Evolutionary conservation across 176 grass and related monocot species (phyloP).

Genomic region (Aegilops longissima): DNA sequence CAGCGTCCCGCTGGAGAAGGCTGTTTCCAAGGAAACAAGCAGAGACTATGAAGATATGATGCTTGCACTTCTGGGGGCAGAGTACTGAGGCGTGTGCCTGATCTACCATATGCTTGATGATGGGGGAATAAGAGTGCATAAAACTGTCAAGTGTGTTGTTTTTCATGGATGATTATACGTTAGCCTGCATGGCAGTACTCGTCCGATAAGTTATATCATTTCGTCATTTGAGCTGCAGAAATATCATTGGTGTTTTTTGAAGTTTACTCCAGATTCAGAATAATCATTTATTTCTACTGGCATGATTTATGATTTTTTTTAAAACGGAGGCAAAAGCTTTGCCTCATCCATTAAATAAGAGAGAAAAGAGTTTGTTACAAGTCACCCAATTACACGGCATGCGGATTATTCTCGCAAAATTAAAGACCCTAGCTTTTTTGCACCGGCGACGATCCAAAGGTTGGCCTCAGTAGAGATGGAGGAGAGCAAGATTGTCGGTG

Average conservation of each 20-base stretch:
- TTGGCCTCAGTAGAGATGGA: no score
- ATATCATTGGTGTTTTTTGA: neutral
- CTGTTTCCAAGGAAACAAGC: conserved; percentile 69
- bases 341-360: no score
- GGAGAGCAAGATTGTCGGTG: no score
- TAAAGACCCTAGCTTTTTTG: no score
- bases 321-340: no score
- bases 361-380: no score
- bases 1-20: conserved; percentile 64
- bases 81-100: conserved; percentile 26
- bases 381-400: no score
- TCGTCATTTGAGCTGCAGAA: neutral
- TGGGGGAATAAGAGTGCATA: conserved; percentile 2
- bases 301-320: neutral
- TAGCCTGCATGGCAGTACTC: conserved; percentile 19
- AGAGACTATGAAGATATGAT: conserved; percentile 80
- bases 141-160: neutral
- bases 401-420: no score
- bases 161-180: conserved; percentile 30
- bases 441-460: no score
- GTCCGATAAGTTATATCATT: neutral
- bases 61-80: conserved; percentile 64
- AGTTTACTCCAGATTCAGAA: neutral
- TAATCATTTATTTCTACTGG: neutral
- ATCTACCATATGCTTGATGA: conserved; percentile 2